Base-by-base conservation (phyloP, 768 basidiomycete genomes). In the Neoboletus brunneissimus region DNA sequence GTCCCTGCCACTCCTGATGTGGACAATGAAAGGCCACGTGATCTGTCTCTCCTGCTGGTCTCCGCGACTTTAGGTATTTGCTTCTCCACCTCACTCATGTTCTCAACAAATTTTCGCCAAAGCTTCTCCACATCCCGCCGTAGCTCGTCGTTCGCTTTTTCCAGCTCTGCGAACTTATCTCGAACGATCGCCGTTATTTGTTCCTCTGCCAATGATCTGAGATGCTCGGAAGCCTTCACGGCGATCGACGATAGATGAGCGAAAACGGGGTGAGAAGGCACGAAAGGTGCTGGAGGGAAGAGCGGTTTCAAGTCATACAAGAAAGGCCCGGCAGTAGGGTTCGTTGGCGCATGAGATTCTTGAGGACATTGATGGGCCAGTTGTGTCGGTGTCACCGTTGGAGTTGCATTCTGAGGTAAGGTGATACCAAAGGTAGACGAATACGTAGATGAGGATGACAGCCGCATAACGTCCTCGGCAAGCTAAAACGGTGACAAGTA, bases 271-370 rank as follows among this genome's bases (percentile, higher is more conserved):
- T 92, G 87, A 18, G 86, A 83, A 8, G 90, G 86, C 0, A 86
- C 81, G 70, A 88, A 91, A 18, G 90, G 89, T 22, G 86, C 82
- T 18, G 89, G 89, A 27, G 84, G 82, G 67, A 90, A 87, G 38
- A 91, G 72, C 6, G 86, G 79, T 38, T 79, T 78, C 59, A 88
- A 61, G 54, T 77, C 70, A 38, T 82, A 79, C 43, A 91, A 74
- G 67, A 79, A 78, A 44, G 72, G 65, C 20, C 59, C 62, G 5
- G 62, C 58, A 18, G 72, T 64, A 29, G 51, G 8, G 42, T 12
- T 52, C 29, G 67, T 58, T 45, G 70, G 68, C 11, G 73, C 61
- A 41, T 1, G n/a, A 34, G 59, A 46, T 5, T 61, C 63, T 70
- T 67, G 52, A 67, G 67, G 48, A 67, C 60, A 37, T 66, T 67